Evolutionary conservation across 2,329 filamentous ascomycete species (phyloP), one percentile per base, ranked within the genome.

Genomic region (Fusarium oligoseptatum): DNA sequence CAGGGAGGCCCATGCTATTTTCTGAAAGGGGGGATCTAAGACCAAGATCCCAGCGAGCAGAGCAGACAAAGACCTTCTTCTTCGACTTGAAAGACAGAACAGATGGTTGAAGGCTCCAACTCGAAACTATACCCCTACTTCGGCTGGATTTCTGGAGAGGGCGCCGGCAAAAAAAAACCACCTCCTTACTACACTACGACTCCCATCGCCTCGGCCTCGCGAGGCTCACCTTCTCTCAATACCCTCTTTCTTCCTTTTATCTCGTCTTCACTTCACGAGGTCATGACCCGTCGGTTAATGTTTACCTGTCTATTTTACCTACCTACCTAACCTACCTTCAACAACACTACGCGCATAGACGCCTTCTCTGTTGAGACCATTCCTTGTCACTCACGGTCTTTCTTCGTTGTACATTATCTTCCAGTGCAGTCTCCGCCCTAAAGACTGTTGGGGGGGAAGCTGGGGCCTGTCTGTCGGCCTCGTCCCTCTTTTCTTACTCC

Each of bases 201-300:
- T 57, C 43, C 58, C 58, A 52, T 60, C 58, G 52, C 60, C 67
- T 60, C 41, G 43, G 66, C 48, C 24, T 70, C 63, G 20, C 37
- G 45, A 67, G 17, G 32, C 64, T 64, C 67, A 62, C 56, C 64
- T 61, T 72, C 63, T 60, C 29, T 66, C 64, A 65, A 65, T 45
- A 66, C 60, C 71, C 64, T 63, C 39, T 67, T 27, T 60, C 65
- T 62, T 70, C 70, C 71, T 61, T 64, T 57, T 67, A 60, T 69
- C 64, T 66, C 62, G 56, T 73, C 69, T 79, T 73, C 71, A 70
- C 72, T 78, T 83, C 77, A 82, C 73, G 80, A 82, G 76, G 75
- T 77, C 76, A 82, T 79, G 81, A 82, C 77, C 79, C 71, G 68
- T 72, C 73, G 77, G 77, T 79, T 82, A 81, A 82, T 83, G 75